A percentile compares a stretch with the other conserved stretches of the same genome.
phyloP scores from a whole-genome alignment of 345 rosid species.

The Psidium guajava region DNA sequence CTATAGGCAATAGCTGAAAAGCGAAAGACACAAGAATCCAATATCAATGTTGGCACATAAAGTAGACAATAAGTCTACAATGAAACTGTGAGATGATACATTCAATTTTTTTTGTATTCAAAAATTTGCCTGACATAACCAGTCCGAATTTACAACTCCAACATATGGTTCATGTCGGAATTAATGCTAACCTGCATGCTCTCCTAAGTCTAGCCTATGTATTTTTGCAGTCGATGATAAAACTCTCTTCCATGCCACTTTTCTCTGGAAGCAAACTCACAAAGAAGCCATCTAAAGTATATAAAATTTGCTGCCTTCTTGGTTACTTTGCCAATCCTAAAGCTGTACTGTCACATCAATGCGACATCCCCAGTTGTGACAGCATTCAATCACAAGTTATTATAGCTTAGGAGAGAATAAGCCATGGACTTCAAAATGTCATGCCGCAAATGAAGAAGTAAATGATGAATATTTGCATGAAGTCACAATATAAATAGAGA shows the following conservation, averaged over 20 bases:
- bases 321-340: background rate
- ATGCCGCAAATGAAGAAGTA: background rate
- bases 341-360: background rate
- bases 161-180: background rate
- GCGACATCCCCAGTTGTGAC: background rate
- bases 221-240: background rate
- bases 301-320: background rate
- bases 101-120: background rate
- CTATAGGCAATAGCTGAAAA: background rate
- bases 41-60: slow-evolving; percentile 1
- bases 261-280: background rate
- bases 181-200: background rate
- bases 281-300: background rate
- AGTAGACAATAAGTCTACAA: background rate
- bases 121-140: background rate
- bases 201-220: background rate
- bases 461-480: background rate
- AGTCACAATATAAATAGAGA: background rate
- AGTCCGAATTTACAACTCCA: background rate
- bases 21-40: background rate
- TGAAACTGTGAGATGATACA: background rate
- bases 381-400: background rate
- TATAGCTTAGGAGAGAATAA: background rate
- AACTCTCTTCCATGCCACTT: background rate
- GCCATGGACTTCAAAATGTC: background rate